Percentiles rank a stretch among this genome's conserved stretches.
Conservation (phyloP, 2,329 filamentous ascomycete genomes). For the Paraphaeosphaeria sporulosa region DNA sequence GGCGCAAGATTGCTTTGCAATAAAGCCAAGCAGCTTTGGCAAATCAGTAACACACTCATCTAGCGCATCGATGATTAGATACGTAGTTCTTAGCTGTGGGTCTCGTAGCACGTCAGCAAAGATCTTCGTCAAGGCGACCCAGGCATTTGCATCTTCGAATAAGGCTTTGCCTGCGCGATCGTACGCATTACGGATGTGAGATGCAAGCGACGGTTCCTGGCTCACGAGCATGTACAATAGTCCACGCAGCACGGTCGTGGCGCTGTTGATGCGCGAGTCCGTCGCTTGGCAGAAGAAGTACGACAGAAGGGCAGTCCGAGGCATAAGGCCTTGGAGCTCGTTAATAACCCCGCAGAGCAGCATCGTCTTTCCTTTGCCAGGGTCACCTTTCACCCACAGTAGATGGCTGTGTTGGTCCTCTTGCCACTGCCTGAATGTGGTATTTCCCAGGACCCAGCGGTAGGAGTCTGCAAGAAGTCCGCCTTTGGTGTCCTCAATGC, state of each 20-base stretch:
- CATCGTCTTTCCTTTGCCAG: slow-evolving; percentile 6
- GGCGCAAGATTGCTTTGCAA: background rate
- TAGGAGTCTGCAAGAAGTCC: background rate
- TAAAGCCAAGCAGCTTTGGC: background rate
- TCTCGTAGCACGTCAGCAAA: background rate
- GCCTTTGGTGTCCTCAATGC: background rate
- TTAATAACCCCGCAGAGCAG: slow-evolving; percentile 1
- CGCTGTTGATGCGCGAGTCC: background rate
- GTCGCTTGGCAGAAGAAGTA: slow-evolving; percentile 8
- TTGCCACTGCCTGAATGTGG: background rate
- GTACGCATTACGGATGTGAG: background rate
- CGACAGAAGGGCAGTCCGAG: background rate
- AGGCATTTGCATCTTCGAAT: slow-evolving; percentile 2
- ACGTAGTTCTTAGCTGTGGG: background rate
- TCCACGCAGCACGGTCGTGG: background rate
- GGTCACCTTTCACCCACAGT: background rate
- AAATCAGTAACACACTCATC: background rate
- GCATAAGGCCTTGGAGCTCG: background rate
- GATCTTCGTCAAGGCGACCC: background rate
- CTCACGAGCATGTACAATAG: slow-evolving; percentile 1
- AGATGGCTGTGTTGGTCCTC: background rate
- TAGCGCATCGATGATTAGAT: background rate
- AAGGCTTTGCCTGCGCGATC: background rate
- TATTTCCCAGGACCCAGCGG: background rate
- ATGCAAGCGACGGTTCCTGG: background rate